These are phyloP conservation scores for Zygosaccharomyces sapae DNA, from an alignment of 1,139 yeast genomes.

Conservation along the genomic window DNA sequence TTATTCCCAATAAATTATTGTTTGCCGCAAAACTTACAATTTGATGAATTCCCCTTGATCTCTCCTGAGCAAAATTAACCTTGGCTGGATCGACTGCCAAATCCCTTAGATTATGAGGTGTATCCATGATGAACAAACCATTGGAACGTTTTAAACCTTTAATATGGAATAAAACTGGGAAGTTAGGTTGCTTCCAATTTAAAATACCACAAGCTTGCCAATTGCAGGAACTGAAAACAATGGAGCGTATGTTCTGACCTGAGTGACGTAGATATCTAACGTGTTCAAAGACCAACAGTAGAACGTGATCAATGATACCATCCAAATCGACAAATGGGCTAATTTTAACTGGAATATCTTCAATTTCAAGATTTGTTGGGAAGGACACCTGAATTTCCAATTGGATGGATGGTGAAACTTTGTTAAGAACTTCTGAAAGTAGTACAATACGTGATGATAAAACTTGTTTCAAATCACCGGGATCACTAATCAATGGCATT, in stretches of 20 bases:
- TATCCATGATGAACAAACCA: slow-evolving; percentile 40
- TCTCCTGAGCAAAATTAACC: slow-evolving; percentile 38
- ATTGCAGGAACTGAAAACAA: slow-evolving; percentile 80
- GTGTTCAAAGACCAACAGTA: slow-evolving; percentile 72
- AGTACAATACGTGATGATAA: slow-evolving; percentile 51
- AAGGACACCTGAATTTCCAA: slow-evolving; percentile 75
- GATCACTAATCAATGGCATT: slow-evolving; percentile 30
- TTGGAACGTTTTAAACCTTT: slow-evolving; percentile 49
- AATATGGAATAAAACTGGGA: slow-evolving; percentile 85
- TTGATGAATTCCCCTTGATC: slow-evolving; percentile 54
- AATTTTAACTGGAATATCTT: slow-evolving; percentile 48
- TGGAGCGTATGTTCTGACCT: slow-evolving; percentile 45
- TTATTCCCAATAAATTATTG: slow-evolving; percentile 80
- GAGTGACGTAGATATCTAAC: slow-evolving; percentile 52
- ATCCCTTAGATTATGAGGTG: slow-evolving; percentile 29
- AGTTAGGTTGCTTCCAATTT: slow-evolving; percentile 98
- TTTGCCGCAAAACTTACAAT: slow-evolving; percentile 69
- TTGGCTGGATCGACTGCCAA: slow-evolving; percentile 21
- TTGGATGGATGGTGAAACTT: slow-evolving; percentile 56
- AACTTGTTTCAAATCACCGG: slow-evolving; percentile 24
- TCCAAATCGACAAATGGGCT: slow-evolving; percentile 52
- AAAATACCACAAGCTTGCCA: slow-evolving; percentile 85
- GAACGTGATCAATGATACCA: slow-evolving; percentile 66
- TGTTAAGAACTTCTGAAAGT: slow-evolving; percentile 54
- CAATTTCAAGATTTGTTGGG: slow-evolving; percentile 69